Evolutionary conservation across 306 rosid genomes (phyloP).

Genomic region (Canavalia gladiata): DNA sequence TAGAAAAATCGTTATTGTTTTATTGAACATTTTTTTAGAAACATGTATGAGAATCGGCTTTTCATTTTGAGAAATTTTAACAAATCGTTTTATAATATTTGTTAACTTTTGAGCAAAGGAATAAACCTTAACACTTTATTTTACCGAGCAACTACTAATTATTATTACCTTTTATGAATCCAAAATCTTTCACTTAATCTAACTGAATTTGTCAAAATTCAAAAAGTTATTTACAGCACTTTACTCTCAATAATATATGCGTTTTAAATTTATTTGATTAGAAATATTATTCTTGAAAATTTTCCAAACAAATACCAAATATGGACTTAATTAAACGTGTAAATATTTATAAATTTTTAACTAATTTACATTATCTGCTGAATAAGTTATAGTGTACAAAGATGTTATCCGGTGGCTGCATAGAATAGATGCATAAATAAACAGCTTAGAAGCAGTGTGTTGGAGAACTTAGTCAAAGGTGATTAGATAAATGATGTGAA

Average conservation of each 20-base stretch:
- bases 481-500: not conserved
- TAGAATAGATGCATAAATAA: not conserved
- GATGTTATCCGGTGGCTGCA: not conserved
- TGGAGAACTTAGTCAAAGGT: slow-evolving; percentile 24
- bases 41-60: no score
- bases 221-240: not conserved
- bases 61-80: not conserved
- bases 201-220: not conserved
- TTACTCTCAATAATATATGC: not conserved
- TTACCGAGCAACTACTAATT: not conserved
- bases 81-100: not conserved
- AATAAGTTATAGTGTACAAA: not conserved
- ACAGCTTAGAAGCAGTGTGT: slow-evolving; percentile 22
- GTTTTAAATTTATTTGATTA: not conserved
- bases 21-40: no score
- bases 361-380: not conserved
- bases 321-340: not conserved
- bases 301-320: not conserved
- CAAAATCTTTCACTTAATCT: not conserved
- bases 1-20: no score
- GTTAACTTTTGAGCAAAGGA: not conserved
- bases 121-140: slow-evolving; percentile 2
- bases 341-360: not conserved
- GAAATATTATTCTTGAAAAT: no score
- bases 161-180: not conserved